Conservation (phyloP, 139 green algal species). For the Chlamydomonas sp. region DNA sequence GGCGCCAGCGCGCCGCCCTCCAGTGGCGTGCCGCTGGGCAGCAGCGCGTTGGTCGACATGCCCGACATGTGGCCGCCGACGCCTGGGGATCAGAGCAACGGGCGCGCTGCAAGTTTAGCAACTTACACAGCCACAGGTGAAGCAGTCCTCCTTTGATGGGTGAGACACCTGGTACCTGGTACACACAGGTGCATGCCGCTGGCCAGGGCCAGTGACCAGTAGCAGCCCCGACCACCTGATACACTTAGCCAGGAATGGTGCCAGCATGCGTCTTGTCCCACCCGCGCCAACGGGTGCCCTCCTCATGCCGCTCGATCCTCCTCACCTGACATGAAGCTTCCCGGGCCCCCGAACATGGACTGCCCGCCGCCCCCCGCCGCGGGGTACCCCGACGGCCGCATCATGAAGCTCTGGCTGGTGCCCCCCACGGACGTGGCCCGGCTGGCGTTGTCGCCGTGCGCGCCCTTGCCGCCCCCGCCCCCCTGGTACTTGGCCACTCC, state of each 20-base stretch:
- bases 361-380: neutral
- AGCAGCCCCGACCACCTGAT: neutral
- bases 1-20: neutral
- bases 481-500: slow-evolving; percentile 29
- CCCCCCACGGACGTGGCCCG: neutral
- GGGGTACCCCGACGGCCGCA: neutral
- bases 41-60: neutral
- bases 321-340: slow-evolving; percentile 31
- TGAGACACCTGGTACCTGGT: too few relatives aligned
- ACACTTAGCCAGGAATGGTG: neutral
- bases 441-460: neutral
- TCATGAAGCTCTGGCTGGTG: slow-evolving; percentile 10
- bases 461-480: slow-evolving; percentile 2
- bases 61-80: slow-evolving; percentile 24
- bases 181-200: too few relatives aligned
- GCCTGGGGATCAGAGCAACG: neutral
- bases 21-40: slow-evolving; percentile 26
- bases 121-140: too few relatives aligned
- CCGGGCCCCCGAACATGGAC: neutral
- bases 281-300: neutral
- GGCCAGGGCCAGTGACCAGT: neutral
- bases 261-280: neutral
- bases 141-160: too few relatives aligned
- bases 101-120: neutral
- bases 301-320: neutral